A percentile compares a stretch with the other conserved stretches of the same genome.
These are phyloP conservation scores for Lichtheimia ornata DNA, from an alignment of 371 early-diverging fungal genomes.

Conservation along the genomic window DNA sequence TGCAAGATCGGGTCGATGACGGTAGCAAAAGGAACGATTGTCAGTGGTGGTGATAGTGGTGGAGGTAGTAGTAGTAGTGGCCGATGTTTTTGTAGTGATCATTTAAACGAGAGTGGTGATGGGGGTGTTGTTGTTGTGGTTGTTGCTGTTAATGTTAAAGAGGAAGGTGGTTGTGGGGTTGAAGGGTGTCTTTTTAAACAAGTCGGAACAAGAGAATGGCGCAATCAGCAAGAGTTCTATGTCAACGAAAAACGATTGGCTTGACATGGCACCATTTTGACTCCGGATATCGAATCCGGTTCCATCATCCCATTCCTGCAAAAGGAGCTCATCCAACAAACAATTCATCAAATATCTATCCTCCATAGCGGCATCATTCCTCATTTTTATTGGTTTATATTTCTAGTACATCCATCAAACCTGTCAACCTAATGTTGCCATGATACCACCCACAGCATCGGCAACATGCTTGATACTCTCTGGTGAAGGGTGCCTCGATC, in stretches of 20 bases:
- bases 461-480: too few relatives aligned
- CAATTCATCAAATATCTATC: too few relatives aligned
- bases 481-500: too few relatives aligned
- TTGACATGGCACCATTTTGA: constrained; percentile 14
- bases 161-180: not conserved
- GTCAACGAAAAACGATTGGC: constrained; percentile 9
- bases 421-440: too few relatives aligned
- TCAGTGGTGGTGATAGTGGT: not conserved
- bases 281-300: constrained; percentile 1
- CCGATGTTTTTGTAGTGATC: not conserved
- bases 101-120: too few relatives aligned
- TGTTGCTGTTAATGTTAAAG: not conserved
- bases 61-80: not conserved
- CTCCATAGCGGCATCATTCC: too few relatives aligned
- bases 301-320: too few relatives aligned
- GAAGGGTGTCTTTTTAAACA: not conserved
- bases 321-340: too few relatives aligned
- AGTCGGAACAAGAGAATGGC: constrained; percentile 6
- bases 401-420: too few relatives aligned
- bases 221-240: constrained; percentile 9
- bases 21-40: constrained; percentile 17
- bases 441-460: too few relatives aligned
- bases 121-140: too few relatives aligned
- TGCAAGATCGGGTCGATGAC: constrained; percentile 20
- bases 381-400: too few relatives aligned